Evolutionary conservation across 306 rosid genomes (phyloP).

Genomic region (Cicer arietinum): DNA sequence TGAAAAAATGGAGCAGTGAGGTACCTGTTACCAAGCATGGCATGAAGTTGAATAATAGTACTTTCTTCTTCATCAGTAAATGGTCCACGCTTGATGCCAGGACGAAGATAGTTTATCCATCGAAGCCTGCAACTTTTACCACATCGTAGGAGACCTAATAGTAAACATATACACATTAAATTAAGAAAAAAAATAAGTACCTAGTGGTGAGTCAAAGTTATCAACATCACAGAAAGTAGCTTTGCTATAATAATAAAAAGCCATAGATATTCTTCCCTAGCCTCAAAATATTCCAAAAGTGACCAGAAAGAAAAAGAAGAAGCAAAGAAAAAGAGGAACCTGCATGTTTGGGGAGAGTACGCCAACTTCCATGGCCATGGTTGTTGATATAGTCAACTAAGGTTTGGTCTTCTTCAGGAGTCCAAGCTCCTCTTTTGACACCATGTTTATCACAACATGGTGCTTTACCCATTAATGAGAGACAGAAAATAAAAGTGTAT

Average conservation of each 20-base stretch:
- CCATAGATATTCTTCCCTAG: background rate
- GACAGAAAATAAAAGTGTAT: too few species aligned
- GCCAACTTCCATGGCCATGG: slow-evolving; percentile 66
- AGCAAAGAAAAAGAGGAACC: slow-evolving; percentile 27
- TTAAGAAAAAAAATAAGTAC: background rate
- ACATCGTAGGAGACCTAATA: slow-evolving; percentile 59
- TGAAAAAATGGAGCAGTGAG: background rate
- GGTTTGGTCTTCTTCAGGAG: slow-evolving; percentile 61
- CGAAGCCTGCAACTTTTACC: slow-evolving; percentile 68
- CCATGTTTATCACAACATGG: slow-evolving; percentile 64
- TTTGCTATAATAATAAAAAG: background rate
- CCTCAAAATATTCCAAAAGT: background rate
- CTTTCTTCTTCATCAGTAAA: slow-evolving; percentile 58
- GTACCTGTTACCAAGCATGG: slow-evolving; percentile 66
- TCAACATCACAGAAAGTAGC: background rate
- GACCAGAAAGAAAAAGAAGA: background rate
- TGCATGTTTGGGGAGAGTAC: slow-evolving; percentile 64
- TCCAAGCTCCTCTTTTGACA: slow-evolving; percentile 61
- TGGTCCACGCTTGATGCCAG: slow-evolving; percentile 66
- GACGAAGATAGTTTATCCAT: slow-evolving; percentile 72
- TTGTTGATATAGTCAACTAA: slow-evolving; percentile 54
- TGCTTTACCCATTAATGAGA: slow-evolving; percentile 51
- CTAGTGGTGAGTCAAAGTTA: too few species aligned
- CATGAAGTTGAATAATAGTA: slow-evolving; percentile 58
- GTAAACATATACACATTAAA: background rate